Conservation (phyloP, 768 basidiomycete species). For the Macrolepiota fuliginosa region DNA sequence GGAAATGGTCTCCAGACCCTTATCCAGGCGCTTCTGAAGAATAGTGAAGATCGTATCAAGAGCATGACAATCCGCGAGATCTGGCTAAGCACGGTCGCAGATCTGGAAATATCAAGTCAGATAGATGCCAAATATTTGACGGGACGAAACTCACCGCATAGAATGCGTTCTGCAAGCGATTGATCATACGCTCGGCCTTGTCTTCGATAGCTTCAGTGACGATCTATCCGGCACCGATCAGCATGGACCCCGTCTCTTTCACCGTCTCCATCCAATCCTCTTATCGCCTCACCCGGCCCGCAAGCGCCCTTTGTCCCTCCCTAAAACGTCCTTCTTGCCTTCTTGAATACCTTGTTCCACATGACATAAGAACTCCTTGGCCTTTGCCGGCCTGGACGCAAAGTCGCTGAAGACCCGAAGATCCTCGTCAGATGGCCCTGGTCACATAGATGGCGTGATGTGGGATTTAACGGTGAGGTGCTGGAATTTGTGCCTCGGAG, state of each 20-base stretch:
- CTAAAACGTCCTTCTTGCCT: constrained; percentile 57
- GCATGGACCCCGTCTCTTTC: constrained; percentile 53
- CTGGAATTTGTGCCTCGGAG: too few species aligned
- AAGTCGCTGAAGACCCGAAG: too few species aligned
- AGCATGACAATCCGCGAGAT: constrained; percentile 55
- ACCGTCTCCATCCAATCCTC: constrained; percentile 60
- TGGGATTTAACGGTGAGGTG: too few species aligned
- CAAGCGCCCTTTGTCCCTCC: constrained; percentile 47
- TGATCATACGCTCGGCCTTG: constrained; percentile 35
- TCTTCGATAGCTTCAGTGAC: constrained; percentile 43
- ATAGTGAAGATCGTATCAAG: constrained; percentile 57
- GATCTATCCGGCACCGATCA: constrained; percentile 52
- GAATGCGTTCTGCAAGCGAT: constrained; percentile 49
- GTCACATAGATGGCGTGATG: too few species aligned
- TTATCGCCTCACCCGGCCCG: constrained; percentile 46
- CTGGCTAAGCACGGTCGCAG: constrained; percentile 60
- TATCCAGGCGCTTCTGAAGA: constrained; percentile 55
- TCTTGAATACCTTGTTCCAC: constrained; percentile 58
- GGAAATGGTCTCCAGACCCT: constrained; percentile 47
- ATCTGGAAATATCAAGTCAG: constrained; percentile 35
- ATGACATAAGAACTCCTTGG: constrained; percentile 51
- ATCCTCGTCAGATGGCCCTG: too few species aligned
- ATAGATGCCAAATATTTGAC: neutral
- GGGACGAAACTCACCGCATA: constrained; percentile 37
- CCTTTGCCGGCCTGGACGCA: constrained; percentile 46